Evolutionary conservation across 345 rosid species (phyloP).

Genomic region (Arabis alpina): DNA sequence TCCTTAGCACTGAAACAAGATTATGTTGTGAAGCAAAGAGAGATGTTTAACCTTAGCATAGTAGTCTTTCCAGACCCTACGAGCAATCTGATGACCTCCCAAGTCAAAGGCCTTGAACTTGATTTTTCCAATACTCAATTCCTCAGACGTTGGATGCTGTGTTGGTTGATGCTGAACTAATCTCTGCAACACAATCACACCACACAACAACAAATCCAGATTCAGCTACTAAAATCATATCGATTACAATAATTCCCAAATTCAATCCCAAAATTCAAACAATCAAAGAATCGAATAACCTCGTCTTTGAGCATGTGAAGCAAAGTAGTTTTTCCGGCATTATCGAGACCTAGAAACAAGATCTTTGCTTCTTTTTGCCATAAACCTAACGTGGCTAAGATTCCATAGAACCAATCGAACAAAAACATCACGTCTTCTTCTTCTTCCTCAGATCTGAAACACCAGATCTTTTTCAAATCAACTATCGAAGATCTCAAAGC

Average conservation of each 20-base stretch:
- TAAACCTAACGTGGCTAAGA: constrained; percentile 77
- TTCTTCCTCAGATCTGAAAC: constrained; percentile 25
- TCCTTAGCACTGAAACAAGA: neutral
- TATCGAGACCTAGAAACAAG: constrained; percentile 89
- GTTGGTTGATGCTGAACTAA: constrained; percentile 87
- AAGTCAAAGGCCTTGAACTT: constrained; percentile 86
- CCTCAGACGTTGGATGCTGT: constrained; percentile 81
- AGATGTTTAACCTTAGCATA: constrained; percentile 61
- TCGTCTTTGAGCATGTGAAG: constrained; percentile 97
- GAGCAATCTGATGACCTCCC: constrained; percentile 90
- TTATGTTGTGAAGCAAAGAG: neutral
- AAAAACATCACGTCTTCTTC: constrained; percentile 60
- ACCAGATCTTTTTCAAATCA: neutral
- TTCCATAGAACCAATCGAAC: constrained; percentile 87
- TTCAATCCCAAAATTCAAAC: no score
- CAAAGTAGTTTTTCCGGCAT: constrained; percentile 95
- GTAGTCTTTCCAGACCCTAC: constrained; percentile 87
- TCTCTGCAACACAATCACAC: constrained; percentile 51
- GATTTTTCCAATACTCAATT: constrained; percentile 77
- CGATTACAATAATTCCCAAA: neutral
- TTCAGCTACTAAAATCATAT: neutral
- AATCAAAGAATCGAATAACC: constrained; percentile 41
- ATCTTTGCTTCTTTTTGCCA: constrained; percentile 97
- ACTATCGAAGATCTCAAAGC: constrained; percentile 13
- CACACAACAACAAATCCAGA: neutral